Base-by-base conservation (phyloP, 2,329 filamentous ascomycete genomes). In the Arthrinium phaeospermum region DNA sequence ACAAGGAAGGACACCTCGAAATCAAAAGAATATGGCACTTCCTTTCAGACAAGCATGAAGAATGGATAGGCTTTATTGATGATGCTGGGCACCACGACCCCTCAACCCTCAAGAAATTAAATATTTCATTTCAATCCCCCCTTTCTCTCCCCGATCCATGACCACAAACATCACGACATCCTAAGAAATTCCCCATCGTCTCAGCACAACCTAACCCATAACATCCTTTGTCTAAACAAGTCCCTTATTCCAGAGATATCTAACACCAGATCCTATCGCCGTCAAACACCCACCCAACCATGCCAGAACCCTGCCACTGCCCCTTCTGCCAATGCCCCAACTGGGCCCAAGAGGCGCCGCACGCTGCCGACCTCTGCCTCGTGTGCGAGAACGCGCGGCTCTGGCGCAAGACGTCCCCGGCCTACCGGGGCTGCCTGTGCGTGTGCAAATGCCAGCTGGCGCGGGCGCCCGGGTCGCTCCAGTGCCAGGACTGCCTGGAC, bases 401-500 rank as follows among this genome's bases (percentile, higher is more conserved):
- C 5, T 71, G 73, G 69, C 71, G 71, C 24, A 76, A 75, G 71
- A 75, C 72, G 30, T 22, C 51, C 5, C 70, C 70, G 12, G 37
- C 64, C 1, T 75, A 76, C 51, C 13, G 12, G 22, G 69, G 61
- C 4, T 76, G 75, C 69, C 68, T 51, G 44, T 76, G 74, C 61
- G 69, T 70, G 24, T 76, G 74, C 46, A 69, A 67, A 49, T 76
- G 74, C 64, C 71, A 67, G 53, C 68, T 73, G n/a, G 53, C 74
- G 64, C 68, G 73, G 30, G 69, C 69, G n/a, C 49, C 51, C 37
- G 69, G 69, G 5, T 14, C 37, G 16, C 8, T 70, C 7, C 69
- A 70, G 37, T 70, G 69, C 24, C 49, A 46, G 34, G 69, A 70
- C 49, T 70, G 69, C 13, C 47, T 64, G 4, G 47, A 61, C 1